Evolutionary conservation across 345 rosid genomes (phyloP).

Genomic region (Streptanthus diversifolius): DNA sequence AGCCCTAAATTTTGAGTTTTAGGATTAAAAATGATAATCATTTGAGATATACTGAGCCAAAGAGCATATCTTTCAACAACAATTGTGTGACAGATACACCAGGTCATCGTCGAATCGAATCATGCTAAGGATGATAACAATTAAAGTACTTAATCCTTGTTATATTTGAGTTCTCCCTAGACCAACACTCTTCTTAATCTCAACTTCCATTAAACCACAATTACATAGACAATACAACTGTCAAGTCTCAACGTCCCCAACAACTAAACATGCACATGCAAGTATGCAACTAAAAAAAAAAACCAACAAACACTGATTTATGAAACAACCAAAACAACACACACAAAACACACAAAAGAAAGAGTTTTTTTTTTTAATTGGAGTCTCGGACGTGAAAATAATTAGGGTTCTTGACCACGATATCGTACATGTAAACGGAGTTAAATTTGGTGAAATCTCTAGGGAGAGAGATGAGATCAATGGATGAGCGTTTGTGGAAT

Average conservation of each 20-base stretch:
- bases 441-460: constrained; percentile 66
- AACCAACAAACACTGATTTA: neutral
- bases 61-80: neutral
- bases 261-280: constrained; percentile 13
- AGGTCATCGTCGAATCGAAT: neutral
- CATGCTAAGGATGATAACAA: neutral
- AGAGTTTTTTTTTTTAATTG: constrained; percentile 11
- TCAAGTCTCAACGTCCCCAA: neutral
- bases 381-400: constrained; percentile 61
- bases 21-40: neutral
- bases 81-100: neutral
- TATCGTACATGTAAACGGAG: constrained; percentile 76
- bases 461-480: constrained; percentile 79
- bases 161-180: neutral
- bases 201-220: constrained; percentile 1
- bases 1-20: neutral
- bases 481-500: constrained; percentile 69
- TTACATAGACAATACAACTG: constrained; percentile 9
- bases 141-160: neutral
- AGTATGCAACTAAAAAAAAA: constrained; percentile 22
- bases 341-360: neutral
- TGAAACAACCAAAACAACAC: constrained; percentile 7
- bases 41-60: neutral
- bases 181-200: neutral
- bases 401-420: constrained; percentile 72